Evolutionary conservation across 2,329 filamentous ascomycete species (phyloP).

Genomic region (Blastomyces percursus): DNA sequence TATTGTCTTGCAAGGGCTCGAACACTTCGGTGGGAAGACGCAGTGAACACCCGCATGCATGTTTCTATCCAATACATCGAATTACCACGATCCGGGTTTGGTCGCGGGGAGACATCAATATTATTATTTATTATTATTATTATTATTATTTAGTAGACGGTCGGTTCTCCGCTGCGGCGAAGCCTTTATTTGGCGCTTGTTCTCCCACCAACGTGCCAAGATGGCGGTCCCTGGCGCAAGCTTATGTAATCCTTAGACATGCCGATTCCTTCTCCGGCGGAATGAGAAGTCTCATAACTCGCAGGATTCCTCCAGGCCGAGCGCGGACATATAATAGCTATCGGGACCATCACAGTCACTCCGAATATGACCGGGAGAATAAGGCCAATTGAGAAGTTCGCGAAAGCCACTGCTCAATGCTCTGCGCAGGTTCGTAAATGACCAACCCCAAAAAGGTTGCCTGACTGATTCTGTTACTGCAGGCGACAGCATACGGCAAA

Average conservation of each 20-base stretch:
- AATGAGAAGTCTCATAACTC: not conserved
- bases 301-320: not conserved
- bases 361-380: slow-evolving; percentile 38
- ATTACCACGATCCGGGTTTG: not conserved
- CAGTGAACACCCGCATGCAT: slow-evolving; percentile 7
- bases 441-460: not conserved
- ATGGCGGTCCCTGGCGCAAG: not conserved
- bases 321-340: not conserved
- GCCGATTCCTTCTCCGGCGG: not conserved
- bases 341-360: not conserved
- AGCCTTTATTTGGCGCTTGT: not conserved
- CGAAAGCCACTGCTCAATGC: slow-evolving; percentile 54
- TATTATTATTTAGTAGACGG: not conserved
- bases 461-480: slow-evolving; percentile 5
- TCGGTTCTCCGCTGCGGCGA: not conserved
- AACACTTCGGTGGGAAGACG: slow-evolving; percentile 8
- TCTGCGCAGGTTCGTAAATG: slow-evolving; percentile 46
- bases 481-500: slow-evolving; percentile 82
- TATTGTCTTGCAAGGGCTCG: slow-evolving; percentile 29
- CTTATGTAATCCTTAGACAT: not conserved
- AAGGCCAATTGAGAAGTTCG: slow-evolving; percentile 59
- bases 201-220: not conserved
- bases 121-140: not conserved
- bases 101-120: not conserved
- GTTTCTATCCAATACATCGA: not conserved